phyloP scores from a whole-genome alignment of 1,284 basidiomycete species.

The Ustilago trichophora region DNA sequence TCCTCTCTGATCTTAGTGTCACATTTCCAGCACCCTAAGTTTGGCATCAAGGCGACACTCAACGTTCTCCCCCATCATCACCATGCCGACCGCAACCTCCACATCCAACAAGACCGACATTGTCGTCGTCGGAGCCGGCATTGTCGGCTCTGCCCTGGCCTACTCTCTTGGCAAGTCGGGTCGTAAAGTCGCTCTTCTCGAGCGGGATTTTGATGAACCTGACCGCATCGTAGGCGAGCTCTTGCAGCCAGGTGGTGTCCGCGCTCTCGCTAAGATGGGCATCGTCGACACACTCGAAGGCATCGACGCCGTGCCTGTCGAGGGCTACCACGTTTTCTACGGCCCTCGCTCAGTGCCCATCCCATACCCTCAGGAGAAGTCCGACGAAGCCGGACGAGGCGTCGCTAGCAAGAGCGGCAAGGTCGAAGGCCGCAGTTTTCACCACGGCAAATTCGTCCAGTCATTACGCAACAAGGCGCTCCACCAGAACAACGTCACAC shows the following conservation, averaged over 20 bases:
- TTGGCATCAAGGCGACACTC: too few relatives aligned
- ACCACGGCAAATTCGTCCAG: constrained; percentile 93
- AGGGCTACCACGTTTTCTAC: constrained; percentile 88
- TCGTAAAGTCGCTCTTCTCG: constrained; percentile 69
- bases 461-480: constrained; percentile 77
- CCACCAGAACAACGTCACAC: constrained; percentile 56
- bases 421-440: constrained; percentile 79
- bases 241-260: constrained; percentile 90
- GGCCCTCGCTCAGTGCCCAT: constrained; percentile 76
- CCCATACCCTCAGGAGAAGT: constrained; percentile 77
- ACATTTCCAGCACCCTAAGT: too few relatives aligned
- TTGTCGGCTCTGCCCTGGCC: constrained; percentile 62
- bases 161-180: constrained; percentile 61
- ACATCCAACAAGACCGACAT: constrained; percentile 36
- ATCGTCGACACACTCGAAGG: constrained; percentile 77
- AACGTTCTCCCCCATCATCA: constrained; percentile 1
- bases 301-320: constrained; percentile 85
- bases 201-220: constrained; percentile 83
- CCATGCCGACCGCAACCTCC: too few relatives aligned
- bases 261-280: constrained; percentile 80
- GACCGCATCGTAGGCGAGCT: constrained; percentile 98
- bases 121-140: constrained; percentile 63
- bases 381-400: constrained; percentile 41
- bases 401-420: constrained; percentile 60
- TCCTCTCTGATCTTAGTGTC: too few relatives aligned